Base-by-base conservation (phyloP, 768 basidiomycete genomes). In the Hirschioporus abietinus region DNA sequence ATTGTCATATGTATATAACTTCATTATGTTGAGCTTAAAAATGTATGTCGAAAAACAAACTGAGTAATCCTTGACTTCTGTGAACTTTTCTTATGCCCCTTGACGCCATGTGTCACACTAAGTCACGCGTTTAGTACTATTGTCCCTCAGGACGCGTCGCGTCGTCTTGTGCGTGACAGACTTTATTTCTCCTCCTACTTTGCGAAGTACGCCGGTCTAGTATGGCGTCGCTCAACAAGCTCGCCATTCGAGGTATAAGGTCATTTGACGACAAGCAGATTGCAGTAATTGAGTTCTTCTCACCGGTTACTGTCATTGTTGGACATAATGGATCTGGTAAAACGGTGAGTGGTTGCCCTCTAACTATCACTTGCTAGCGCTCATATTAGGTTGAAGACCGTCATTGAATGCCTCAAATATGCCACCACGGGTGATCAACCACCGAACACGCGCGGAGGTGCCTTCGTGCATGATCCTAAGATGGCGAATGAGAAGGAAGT, bases 401-500 rank as follows among this genome's bases (percentile, higher is more conserved):
- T 99, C 74, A 99, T 99, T 77, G 97, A 99, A 82, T 99, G 96
- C 78, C 86, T 99, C 76, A 99, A 99, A 81, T 99, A 99, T 75
- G 95, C 94, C 12, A 97, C 97, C 0, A 99, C 97, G 0, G 97
- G 97, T 30, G 96, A 99, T 76, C 91, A 99, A 71, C 97, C 97
- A 0, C 93, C 97, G 0, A 96, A 96, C 74, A 94, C 96, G 25
- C 94, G 95, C 68, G 96, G 96, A 35, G 97, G 96, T n/a, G 97
- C 97, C 0, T 99, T 99, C 77, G 80, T 99, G 3, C 97, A 99
- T 76, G 97, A 99, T 78, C 97, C 97, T 1, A 97, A 97, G 83
- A 96, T 99, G 88, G 97, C 97, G 7, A 96, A 96, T 74, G 95
- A 98, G 82, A 96, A 96, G 74, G 96, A 99, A 75, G 96, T 99